Evolutionary conservation across 2,329 filamentous ascomycete genomes (phyloP).

Genomic region (Bretziella fagacearum): DNA sequence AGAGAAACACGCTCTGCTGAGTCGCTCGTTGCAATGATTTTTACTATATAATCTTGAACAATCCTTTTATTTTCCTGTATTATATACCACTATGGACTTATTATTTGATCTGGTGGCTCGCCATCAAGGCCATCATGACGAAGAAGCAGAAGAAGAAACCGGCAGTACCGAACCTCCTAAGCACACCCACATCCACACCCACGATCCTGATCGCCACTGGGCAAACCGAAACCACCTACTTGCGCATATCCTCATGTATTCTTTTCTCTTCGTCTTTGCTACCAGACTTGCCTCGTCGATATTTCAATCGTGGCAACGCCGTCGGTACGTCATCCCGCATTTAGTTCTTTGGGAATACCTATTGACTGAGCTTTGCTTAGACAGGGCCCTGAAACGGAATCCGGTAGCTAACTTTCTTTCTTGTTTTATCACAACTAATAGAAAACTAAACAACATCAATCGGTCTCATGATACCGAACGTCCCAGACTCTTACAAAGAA

Average conservation of each 20-base stretch:
- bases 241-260: slow-evolving; percentile 7
- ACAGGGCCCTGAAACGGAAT: no score
- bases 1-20: background rate
- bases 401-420: no score
- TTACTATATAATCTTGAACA: background rate
- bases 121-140: slow-evolving; percentile 13
- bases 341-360: background rate
- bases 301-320: slow-evolving; percentile 7
- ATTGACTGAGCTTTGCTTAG: background rate
- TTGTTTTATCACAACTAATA: no score
- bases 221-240: slow-evolving; percentile 12
- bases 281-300: background rate
- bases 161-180: background rate
- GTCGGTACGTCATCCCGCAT: slow-evolving; percentile 9
- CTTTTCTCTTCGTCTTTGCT: slow-evolving; percentile 3
- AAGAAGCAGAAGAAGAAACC: slow-evolving; percentile 5
- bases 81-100: background rate
- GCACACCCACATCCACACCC: slow-evolving; percentile 2
- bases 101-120: slow-evolving; percentile 2
- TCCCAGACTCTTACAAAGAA: background rate
- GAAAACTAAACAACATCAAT: background rate
- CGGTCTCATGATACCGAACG: background rate
- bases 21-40: background rate
- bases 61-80: background rate
- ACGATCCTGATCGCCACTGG: slow-evolving; percentile 12